Conservation (phyloP, 371 early-diverging fungal genomes). For the Fennellomyces sp. region DNA sequence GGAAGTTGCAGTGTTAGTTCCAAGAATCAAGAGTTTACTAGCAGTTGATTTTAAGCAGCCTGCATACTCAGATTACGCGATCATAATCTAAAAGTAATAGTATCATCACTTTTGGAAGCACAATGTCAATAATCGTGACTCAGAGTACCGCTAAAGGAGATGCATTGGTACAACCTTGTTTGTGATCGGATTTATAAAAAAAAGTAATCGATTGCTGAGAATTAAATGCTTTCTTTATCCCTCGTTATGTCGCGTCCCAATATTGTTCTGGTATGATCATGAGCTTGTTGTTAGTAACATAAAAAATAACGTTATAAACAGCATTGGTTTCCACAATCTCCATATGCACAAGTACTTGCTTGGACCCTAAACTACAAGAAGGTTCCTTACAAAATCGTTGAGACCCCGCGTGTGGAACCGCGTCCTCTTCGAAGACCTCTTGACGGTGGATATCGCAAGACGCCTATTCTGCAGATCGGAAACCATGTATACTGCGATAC, state of each 20-base stretch:
- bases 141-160: background rate
- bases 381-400: slow-evolving; percentile 35
- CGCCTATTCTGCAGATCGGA: slow-evolving; percentile 66
- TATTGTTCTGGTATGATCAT: too few relatives aligned
- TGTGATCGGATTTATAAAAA: too few relatives aligned
- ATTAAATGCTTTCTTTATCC: too few relatives aligned
- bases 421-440: slow-evolving; percentile 49
- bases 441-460: slow-evolving; percentile 59
- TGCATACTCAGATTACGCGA: too few relatives aligned
- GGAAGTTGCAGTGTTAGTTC: too few relatives aligned
- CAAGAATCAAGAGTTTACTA: too few relatives aligned
- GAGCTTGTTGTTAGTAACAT: too few relatives aligned
- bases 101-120: too few relatives aligned
- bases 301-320: slow-evolving; percentile 4
- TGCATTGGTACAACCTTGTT: background rate
- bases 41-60: too few relatives aligned
- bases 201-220: background rate
- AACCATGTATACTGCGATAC: slow-evolving; percentile 59
- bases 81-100: too few relatives aligned
- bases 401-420: slow-evolving; percentile 28
- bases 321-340: slow-evolving; percentile 38
- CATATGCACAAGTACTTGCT: slow-evolving; percentile 34
- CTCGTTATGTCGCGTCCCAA: too few relatives aligned
- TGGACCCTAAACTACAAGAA: slow-evolving; percentile 45
- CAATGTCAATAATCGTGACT: too few relatives aligned